These are phyloP conservation scores for Ceratocystis diversiconidia DNA, from an alignment of 2,329 filamentous ascomycete genomes.

Conservation along the genomic window DNA sequence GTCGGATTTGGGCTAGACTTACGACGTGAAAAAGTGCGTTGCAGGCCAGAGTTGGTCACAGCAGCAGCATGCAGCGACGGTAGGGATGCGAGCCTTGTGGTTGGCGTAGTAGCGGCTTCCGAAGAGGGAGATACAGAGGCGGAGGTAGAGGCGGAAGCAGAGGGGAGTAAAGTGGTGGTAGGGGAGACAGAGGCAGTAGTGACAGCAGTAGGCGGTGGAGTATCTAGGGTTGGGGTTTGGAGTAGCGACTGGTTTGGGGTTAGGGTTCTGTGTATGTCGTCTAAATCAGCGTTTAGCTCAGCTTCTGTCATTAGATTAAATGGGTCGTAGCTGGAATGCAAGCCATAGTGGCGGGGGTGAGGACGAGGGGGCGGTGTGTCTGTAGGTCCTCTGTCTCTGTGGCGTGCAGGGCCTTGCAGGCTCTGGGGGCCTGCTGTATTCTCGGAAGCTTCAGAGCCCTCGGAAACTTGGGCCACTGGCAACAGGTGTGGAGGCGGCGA, in stretches of 20 bases:
- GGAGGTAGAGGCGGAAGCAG: neutral
- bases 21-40: conserved; percentile 48
- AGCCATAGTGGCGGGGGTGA: neutral
- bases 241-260: neutral
- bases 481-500: neutral
- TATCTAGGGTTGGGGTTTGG: neutral
- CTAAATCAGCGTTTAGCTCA: neutral
- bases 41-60: conserved; percentile 62
- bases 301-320: neutral
- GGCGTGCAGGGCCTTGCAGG: neutral
- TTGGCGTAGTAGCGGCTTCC: neutral
- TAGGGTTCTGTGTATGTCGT: neutral
- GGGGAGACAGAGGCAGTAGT: neutral
- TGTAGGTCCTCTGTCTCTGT: neutral
- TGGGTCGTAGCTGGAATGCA: neutral
- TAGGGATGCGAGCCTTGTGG: neutral
- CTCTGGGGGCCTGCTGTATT: neutral
- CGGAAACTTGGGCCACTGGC: neutral
- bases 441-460: too few relatives aligned
- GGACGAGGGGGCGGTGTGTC: neutral
- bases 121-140: neutral
- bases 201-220: neutral
- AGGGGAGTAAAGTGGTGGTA: neutral
- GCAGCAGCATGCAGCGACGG: conserved; percentile 59
- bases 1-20: conserved; percentile 22